These are phyloP conservation scores for Gilbertella persicaria DNA, from an alignment of 371 early-diverging fungal genomes.

Conservation along the genomic window DNA sequence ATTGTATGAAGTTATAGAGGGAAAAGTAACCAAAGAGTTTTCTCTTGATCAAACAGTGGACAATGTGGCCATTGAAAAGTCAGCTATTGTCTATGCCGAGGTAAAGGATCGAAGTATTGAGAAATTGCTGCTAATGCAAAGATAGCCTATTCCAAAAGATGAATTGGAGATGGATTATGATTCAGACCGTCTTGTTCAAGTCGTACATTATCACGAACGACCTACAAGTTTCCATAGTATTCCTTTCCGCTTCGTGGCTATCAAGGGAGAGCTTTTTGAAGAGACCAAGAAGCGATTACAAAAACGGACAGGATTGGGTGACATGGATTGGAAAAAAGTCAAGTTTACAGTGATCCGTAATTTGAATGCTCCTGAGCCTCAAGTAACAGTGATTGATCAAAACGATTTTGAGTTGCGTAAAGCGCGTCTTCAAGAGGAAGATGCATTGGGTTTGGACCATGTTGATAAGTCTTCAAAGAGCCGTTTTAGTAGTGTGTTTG, in stretches of 20 bases:
- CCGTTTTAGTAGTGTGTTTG: slow-evolving; percentile 52
- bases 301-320: slow-evolving; percentile 71
- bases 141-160: slow-evolving; percentile 65
- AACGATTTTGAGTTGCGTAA: slow-evolving; percentile 59
- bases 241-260: slow-evolving; percentile 79
- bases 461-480: slow-evolving; percentile 66
- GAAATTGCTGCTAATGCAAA: neutral
- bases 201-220: slow-evolving; percentile 79
- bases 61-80: slow-evolving; percentile 32
- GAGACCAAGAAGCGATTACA: slow-evolving; percentile 75
- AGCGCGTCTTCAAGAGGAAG: slow-evolving; percentile 48
- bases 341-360: slow-evolving; percentile 57
- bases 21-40: slow-evolving; percentile 43
- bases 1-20: slow-evolving; percentile 42
- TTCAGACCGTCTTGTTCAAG: slow-evolving; percentile 57
- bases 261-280: slow-evolving; percentile 69
- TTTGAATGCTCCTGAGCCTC: slow-evolving; percentile 20
- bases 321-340: slow-evolving; percentile 86
- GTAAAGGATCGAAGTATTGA: slow-evolving; percentile 15
- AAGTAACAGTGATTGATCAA: slow-evolving; percentile 36
- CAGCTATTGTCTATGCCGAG: slow-evolving; percentile 38
- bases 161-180: slow-evolving; percentile 49
- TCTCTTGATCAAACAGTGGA: slow-evolving; percentile 43
- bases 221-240: slow-evolving; percentile 70
- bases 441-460: slow-evolving; percentile 79